Conservation (phyloP, 306 rosid species). For the Dicorynia guianensis region DNA sequence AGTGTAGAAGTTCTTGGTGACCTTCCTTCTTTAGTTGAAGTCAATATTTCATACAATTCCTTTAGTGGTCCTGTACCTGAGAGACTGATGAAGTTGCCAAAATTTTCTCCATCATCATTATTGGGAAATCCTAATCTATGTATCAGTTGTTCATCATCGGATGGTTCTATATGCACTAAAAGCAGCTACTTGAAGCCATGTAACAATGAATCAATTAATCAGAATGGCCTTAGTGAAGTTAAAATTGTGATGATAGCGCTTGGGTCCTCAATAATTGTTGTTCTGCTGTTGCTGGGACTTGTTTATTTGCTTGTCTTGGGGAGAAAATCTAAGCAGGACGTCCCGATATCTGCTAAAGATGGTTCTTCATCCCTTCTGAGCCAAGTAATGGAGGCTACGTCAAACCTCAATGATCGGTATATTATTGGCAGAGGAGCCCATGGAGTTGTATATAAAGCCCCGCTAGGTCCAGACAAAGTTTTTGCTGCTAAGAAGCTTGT, state of each 20-base stretch:
- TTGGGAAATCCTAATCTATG: constrained; percentile 71
- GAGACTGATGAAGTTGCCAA: constrained; percentile 54
- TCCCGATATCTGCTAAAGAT: constrained; percentile 38
- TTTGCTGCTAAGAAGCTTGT: constrained; percentile 79
- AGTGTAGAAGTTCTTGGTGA: constrained; percentile 51
- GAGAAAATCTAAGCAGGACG: constrained; percentile 48
- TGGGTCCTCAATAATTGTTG: constrained; percentile 58
- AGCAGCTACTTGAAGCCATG: constrained; percentile 56
- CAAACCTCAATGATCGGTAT: constrained; percentile 59
- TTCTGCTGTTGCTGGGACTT: constrained; percentile 51
- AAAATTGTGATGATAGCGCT: constrained; percentile 60
- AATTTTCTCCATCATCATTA: constrained; percentile 56
- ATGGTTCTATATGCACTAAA: constrained; percentile 46
- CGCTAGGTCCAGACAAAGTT: constrained; percentile 47
- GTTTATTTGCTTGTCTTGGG: constrained; percentile 37
- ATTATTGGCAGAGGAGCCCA: constrained; percentile 91
- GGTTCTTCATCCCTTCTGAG: constrained; percentile 58
- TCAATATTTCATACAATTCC: constrained; percentile 71
- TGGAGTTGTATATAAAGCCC: constrained; percentile 82
- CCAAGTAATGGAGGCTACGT: constrained; percentile 71
- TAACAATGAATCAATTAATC: constrained; percentile 41
- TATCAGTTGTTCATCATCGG: constrained; percentile 50
- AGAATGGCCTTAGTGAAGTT: constrained; percentile 48
- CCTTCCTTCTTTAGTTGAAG: constrained; percentile 51
- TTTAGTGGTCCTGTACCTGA: constrained; percentile 71